A percentile compares a stretch with the other conserved stretches of the same genome.
These are phyloP conservation scores for Acmispon strigosus DNA, from an alignment of 306 rosid genomes.

Conservation along the genomic window DNA sequence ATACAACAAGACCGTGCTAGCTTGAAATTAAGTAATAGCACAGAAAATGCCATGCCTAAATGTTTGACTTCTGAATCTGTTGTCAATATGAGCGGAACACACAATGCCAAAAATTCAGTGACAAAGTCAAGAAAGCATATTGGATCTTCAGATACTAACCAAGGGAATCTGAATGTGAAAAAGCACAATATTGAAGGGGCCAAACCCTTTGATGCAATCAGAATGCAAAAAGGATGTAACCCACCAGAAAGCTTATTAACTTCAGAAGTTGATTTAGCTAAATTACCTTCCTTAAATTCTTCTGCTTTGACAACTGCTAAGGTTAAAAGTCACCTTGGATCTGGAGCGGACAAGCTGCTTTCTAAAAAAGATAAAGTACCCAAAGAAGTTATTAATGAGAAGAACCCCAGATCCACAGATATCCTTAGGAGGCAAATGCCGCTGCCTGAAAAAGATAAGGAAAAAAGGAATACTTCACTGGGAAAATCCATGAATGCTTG, in stretches of 20 bases:
- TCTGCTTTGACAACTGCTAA: conserved; percentile 45
- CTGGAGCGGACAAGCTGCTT: conserved; percentile 50
- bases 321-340: conserved; percentile 51
- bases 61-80: conserved; percentile 38
- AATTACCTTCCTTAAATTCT: conserved; percentile 41
- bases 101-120: conserved; percentile 29
- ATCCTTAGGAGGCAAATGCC: conserved; percentile 45
- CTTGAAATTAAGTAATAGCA: conserved; percentile 36
- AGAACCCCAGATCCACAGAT: conserved; percentile 42
- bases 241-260: conserved; percentile 36
- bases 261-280: conserved; percentile 38
- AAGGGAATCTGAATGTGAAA: conserved; percentile 31
- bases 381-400: conserved; percentile 48
- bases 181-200: conserved; percentile 33
- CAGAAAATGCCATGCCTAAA: conserved; percentile 32
- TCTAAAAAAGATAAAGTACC: conserved; percentile 53
- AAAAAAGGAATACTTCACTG: conserved; percentile 55
- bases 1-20: conserved; percentile 83
- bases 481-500: conserved; percentile 95
- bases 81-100: conserved; percentile 26
- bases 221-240: conserved; percentile 35
- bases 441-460: conserved; percentile 67
- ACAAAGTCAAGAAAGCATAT: conserved; percentile 36
- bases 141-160: conserved; percentile 37
- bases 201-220: conserved; percentile 30